Percentiles rank a stretch among this genome's conserved stretches.
Conservation (phyloP, 2,329 filamentous ascomycete species). For the Ascochyta viciae-villosae region DNA sequence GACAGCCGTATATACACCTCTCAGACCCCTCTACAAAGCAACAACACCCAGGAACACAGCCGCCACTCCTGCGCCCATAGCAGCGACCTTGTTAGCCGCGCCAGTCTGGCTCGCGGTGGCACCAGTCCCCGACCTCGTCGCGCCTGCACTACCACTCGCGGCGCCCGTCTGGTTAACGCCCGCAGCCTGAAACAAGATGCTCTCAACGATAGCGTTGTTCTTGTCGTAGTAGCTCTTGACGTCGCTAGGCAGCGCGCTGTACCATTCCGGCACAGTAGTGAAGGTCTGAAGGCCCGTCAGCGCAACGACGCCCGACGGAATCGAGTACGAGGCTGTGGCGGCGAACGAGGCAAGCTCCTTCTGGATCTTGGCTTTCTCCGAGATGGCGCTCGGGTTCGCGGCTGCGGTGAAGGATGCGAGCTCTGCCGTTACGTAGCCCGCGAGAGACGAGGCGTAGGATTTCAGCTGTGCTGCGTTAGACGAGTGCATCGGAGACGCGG, state of each 20-base stretch:
- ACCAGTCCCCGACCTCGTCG: conserved; percentile 13
- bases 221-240: conserved; percentile 34
- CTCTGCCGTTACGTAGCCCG: conserved; percentile 18
- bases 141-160: conserved; percentile 9
- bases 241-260: conserved; percentile 32
- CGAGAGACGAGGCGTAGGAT: conserved; percentile 25
- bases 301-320: conserved; percentile 26
- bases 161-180: conserved; percentile 17
- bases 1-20: too few species aligned
- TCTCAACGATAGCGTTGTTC: conserved; percentile 27
- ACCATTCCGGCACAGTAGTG: conserved; percentile 30
- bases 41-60: conserved; percentile 31
- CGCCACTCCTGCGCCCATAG: conserved; percentile 26
- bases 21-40: conserved; percentile 23
- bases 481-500: background rate
- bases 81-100: conserved; percentile 17
- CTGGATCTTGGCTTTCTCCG: conserved; percentile 25
- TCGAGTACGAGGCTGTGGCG: conserved; percentile 26
- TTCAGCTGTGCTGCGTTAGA: conserved; percentile 15
- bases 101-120: conserved; percentile 11
- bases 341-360: conserved; percentile 28
- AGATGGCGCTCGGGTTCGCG: conserved; percentile 15
- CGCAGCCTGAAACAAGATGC: conserved; percentile 24
- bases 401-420: conserved; percentile 24
- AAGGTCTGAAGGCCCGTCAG: conserved; percentile 22